Conservation (phyloP, 371 early-diverging fungal species). For the Capillidium heterosporum region DNA sequence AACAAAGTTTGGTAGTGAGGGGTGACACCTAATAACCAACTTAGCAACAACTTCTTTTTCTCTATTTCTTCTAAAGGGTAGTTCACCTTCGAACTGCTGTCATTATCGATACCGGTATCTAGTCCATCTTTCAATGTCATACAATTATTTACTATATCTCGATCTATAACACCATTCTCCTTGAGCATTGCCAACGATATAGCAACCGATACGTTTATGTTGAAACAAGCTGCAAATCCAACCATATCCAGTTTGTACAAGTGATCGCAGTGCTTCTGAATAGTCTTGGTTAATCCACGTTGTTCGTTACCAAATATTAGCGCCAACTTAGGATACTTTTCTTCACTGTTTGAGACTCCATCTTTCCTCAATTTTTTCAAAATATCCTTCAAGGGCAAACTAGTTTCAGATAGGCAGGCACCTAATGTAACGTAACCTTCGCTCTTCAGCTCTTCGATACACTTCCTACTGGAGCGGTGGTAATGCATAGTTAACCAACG, state of each 20-base stretch:
- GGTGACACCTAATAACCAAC: too few relatives aligned
- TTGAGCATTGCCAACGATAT: neutral
- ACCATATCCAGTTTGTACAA: neutral
- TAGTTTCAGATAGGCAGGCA: neutral
- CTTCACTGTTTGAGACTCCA: too few relatives aligned
- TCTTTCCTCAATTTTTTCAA: neutral
- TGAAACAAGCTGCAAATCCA: constrained; percentile 1
- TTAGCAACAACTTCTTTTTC: too few relatives aligned
- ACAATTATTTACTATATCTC: too few relatives aligned
- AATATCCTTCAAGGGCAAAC: neutral
- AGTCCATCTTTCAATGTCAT: too few relatives aligned
- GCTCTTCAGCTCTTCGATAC: neutral
- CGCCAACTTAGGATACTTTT: constrained; percentile 2
- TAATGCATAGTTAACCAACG: constrained; percentile 1
- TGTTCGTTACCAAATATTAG: constrained; percentile 5
- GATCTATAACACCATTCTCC: neutral
- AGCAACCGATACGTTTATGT: neutral
- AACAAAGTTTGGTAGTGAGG: too few relatives aligned
- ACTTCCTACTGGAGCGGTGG: neutral
- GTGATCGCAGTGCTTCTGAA: neutral
- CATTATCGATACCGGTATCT: too few relatives aligned
- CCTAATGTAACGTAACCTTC: neutral
- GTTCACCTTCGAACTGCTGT: too few relatives aligned
- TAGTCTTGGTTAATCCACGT: neutral
- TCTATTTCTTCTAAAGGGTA: too few relatives aligned